Conservation (phyloP, 345 rosid species). For the Acer negundo region DNA sequence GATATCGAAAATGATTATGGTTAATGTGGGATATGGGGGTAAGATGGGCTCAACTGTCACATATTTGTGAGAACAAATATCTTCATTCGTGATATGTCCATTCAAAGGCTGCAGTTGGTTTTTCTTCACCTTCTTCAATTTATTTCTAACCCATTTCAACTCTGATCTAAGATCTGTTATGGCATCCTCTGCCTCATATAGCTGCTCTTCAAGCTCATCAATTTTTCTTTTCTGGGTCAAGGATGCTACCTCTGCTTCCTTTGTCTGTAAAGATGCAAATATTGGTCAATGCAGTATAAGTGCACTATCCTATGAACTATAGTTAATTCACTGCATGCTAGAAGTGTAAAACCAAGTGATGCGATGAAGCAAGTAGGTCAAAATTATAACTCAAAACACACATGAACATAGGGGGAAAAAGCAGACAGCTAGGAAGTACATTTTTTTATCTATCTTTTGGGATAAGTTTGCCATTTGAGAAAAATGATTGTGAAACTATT, state of each 20-base stretch:
- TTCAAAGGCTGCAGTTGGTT: conserved; percentile 23
- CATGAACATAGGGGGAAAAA: background rate
- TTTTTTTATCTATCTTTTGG: too few relatives aligned
- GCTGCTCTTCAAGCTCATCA: too few relatives aligned
- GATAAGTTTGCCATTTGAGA: background rate
- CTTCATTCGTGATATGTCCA: conserved; percentile 23
- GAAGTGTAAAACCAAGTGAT: background rate
- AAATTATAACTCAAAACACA: background rate
- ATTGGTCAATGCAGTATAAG: background rate
- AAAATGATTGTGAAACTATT: too few relatives aligned
- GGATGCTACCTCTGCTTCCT: conserved; percentile 50
- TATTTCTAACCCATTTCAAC: conserved; percentile 42
- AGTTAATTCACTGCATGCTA: background rate
- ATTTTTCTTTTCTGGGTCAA: too few relatives aligned
- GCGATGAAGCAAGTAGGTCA: background rate
- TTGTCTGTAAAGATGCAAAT: conserved; percentile 36
- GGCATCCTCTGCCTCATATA: too few relatives aligned
- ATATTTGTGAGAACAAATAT: conserved; percentile 16
- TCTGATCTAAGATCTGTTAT: too few relatives aligned
- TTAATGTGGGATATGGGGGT: too few relatives aligned
- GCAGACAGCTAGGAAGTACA: background rate
- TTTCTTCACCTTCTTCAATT: conserved; percentile 44
- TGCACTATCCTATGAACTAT: conserved; percentile 1
- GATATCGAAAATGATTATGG: too few relatives aligned
- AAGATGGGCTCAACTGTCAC: conserved; percentile 18